Evolutionary conservation across 371 early-diverging fungal species (phyloP).

Genomic region (Mucor mucedo): DNA sequence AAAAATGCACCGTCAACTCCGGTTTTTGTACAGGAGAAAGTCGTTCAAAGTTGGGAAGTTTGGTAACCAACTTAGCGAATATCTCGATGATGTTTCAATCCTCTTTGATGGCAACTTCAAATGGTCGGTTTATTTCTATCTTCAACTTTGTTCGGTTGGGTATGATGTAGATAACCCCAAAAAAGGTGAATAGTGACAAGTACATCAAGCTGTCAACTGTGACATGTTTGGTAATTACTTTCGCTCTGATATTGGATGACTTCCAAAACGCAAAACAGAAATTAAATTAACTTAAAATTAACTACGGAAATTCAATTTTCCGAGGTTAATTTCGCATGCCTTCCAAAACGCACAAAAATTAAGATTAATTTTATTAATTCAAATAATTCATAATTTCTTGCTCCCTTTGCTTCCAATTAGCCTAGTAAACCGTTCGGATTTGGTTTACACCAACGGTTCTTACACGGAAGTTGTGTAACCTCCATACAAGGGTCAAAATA

Average conservation of each 20-base stretch:
- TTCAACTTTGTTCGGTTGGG: conserved; percentile 12
- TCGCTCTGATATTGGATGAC: conserved; percentile 20
- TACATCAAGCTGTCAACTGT: conserved; percentile 14
- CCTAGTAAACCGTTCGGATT: too few relatives aligned
- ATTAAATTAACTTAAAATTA: too few relatives aligned
- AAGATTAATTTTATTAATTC: too few relatives aligned
- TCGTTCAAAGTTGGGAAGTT: conserved; percentile 16
- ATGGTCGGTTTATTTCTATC: conserved; percentile 12
- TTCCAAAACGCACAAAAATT: too few relatives aligned
- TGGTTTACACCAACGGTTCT: too few relatives aligned
- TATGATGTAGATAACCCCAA: conserved; percentile 14
- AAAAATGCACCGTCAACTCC: conserved; percentile 18
- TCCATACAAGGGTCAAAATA: too few relatives aligned
- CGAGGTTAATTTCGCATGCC: too few relatives aligned
- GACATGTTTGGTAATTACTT: conserved; percentile 21
- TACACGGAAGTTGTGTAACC: too few relatives aligned
- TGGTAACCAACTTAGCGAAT: conserved; percentile 23
- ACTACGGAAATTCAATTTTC: too few relatives aligned
- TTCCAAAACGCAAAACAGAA: too few relatives aligned
- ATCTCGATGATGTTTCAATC: conserved; percentile 22
- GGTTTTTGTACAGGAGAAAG: conserved; percentile 23
- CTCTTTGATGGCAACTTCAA: conserved; percentile 23
- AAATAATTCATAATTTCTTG: too few relatives aligned
- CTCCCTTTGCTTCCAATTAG: too few relatives aligned
- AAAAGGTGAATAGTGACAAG: conserved; percentile 16